Evolutionary conservation across 495 filamentous ascomycete species (phyloP), one percentile per base, ranked within the genome.

Genomic region (Penicillium parvum): DNA sequence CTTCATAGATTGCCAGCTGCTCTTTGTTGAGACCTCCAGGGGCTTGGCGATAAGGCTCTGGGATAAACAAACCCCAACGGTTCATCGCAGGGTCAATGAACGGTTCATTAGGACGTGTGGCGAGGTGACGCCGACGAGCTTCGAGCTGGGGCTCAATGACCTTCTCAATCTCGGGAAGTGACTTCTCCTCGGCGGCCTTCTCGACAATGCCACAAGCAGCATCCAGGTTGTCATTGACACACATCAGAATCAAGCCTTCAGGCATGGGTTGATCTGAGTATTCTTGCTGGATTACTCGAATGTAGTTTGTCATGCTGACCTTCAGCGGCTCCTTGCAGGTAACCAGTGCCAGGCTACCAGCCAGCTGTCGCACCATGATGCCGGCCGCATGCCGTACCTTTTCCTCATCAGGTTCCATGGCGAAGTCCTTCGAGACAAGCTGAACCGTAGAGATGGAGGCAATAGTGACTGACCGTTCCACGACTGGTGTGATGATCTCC

Each of bases 201-300:
- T 97, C 92, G 19, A 99, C 89, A 45, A 95, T 83, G 37, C 77
- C 83, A 57, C 92, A 97, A 30, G 92, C 89, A 35, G 85, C 77
- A 49, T 99, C 92, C 20, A 97, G 74, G 62, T 99, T 99, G 42
- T 95, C 92, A 58, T 97, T 97, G 46, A 97, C 90, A 60, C 94
- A 96, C 85, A 97, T 95, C 45, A 96, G 75, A 41, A 97, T 90
- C 36, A 81, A 66, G 14, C 90, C 90, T 58, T 99, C 94, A 2
- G 90, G 86, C 47, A 86, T 84, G 18, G 81, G 81, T 53, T 86
- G 82, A 21, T 95, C 88, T 0, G 73, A 75, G 21, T 76, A 66
- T n/a, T 78, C 75, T 25, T 75, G 66, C 44, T 76, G 68, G 7
- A 88, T 82, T 56, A 90, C 74, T n/a, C 94, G 85, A 50, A 99